phyloP scores from a whole-genome alignment of 1,139 yeast species.

The Geotrichum histeridarum region DNA sequence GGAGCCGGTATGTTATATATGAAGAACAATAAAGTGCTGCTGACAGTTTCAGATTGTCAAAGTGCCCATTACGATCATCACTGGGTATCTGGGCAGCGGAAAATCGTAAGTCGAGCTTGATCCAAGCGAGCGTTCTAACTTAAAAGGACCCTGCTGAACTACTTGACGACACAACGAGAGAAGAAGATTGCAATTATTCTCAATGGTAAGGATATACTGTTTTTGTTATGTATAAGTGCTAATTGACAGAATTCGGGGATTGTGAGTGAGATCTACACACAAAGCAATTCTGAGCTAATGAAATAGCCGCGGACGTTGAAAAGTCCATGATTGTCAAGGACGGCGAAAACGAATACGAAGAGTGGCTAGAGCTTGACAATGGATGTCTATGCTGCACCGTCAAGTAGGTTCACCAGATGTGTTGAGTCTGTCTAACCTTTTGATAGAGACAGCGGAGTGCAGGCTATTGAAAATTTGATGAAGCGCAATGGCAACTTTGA shows the following conservation, averaged over 20 bases:
- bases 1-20: conserved; percentile 8
- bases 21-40: not conserved
- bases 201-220: conserved; percentile 45
- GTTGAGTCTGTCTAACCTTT: not conserved
- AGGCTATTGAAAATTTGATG: conserved; percentile 85
- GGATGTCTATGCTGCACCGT: conserved; percentile 97
- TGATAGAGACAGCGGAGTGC: conserved; percentile 68
- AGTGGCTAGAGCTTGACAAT: conserved; percentile 93
- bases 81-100: conserved; percentile 95
- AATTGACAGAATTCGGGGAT: conserved; percentile 35
- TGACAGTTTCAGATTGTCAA: conserved; percentile 32
- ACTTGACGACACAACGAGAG: conserved; percentile 62
- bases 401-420: conserved; percentile 37
- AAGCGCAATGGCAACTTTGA: conserved; percentile 72
- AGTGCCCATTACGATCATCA: conserved; percentile 87
- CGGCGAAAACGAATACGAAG: conserved; percentile 56
- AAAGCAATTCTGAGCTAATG: not conserved
- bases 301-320: conserved; percentile 83
- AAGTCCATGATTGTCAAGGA: conserved; percentile 75
- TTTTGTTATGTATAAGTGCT: not conserved
- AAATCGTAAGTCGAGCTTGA: conserved; percentile 48
- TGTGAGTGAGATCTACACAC: conserved; percentile 22
- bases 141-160: conserved; percentile 59
- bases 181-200: conserved; percentile 81
- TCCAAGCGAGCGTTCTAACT: not conserved